Base-by-base conservation (phyloP, 2,329 filamentous ascomycete genomes). In the Laburnicola sp. region DNA sequence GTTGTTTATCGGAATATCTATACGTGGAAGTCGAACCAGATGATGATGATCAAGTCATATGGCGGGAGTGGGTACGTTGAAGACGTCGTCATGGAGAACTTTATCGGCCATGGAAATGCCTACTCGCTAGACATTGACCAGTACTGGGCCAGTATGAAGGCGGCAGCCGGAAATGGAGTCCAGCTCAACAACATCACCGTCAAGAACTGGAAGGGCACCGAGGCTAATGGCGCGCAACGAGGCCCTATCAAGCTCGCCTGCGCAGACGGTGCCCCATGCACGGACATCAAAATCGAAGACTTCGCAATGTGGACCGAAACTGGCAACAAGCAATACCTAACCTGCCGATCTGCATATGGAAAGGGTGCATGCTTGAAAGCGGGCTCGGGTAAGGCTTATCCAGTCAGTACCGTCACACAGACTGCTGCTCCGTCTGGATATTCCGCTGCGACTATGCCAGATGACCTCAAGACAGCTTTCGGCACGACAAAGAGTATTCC, bases 41-140 rank as follows among this genome's bases (percentile, higher is more conserved):
- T 85, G 82, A 78, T 79, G 68, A 82, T 83, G 80, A 78, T 85
- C 73, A 86, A 85, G 68, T 80, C 77, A 46, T 81, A 83, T 59
- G 83, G 83, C 36, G 83, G 83, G 32, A 75, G 65, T 50, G 83
- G 82, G 22, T 75, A 70, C 2, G 76, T 85, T 3, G 74, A 74
- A 36, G 77, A 84, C 56, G 71, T 76, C 10, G 60, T 76, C 1
- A 75, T 85, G 35, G 77, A 81, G 59, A 83, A 84, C 70, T 86
- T 85, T 66, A 80, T 82, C 65, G 82, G 83, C 34, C 81, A 82
- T 65, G 70, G 73, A 50, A 86, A 85, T 53, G 82, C 82, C 3
- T 85, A 84, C 71, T 78, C 76, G 8, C 71, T 84, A 23, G 73
- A 84, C 64, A 75, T 84, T 47, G 78, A 85, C 66, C 73, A 79